phyloP scores from a whole-genome alignment of 2,329 filamentous ascomycete genomes.

The Penicillium hesseltinei region DNA sequence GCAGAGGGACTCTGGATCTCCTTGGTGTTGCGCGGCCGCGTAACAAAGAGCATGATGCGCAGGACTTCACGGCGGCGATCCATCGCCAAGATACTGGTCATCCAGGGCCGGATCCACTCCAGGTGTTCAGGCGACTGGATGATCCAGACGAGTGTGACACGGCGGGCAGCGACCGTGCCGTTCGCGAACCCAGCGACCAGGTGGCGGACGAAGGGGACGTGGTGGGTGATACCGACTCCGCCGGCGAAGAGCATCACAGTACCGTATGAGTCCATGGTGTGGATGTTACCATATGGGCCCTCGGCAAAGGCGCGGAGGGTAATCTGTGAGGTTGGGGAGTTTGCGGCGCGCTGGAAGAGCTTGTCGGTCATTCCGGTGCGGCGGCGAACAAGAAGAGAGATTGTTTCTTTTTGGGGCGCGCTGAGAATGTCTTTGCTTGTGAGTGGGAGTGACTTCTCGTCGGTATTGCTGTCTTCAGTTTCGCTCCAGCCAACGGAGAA shows the following conservation, averaged over 20 bases:
- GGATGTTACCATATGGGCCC: slow-evolving; percentile 82
- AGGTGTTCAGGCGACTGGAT: slow-evolving; percentile 85
- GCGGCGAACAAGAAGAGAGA: slow-evolving; percentile 83
- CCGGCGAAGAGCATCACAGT: slow-evolving; percentile 88
- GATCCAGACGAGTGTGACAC: slow-evolving; percentile 85
- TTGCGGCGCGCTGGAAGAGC: slow-evolving; percentile 68
- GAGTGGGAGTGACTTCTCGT: slow-evolving; percentile 46
- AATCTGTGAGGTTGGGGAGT: slow-evolving; percentile 54
- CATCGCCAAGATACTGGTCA: slow-evolving; percentile 73
- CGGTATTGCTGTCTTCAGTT: slow-evolving; percentile 48
- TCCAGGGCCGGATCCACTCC: slow-evolving; percentile 90
- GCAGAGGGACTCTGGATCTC: slow-evolving; percentile 73
- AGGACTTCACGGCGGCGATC: slow-evolving; percentile 78
- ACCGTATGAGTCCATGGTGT: slow-evolving; percentile 87
- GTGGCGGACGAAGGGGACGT: slow-evolving; percentile 81
- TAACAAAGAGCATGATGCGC: slow-evolving; percentile 85
- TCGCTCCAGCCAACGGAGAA: slow-evolving; percentile 77
- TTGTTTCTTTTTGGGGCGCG: slow-evolving; percentile 51
- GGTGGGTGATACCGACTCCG: slow-evolving; percentile 92
- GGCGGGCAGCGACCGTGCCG: slow-evolving; percentile 74
- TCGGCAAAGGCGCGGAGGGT: slow-evolving; percentile 74
- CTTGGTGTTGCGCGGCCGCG: slow-evolving; percentile 76
- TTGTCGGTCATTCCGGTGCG: slow-evolving; percentile 84
- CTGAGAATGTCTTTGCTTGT: slow-evolving; percentile 53
- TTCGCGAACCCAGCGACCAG: slow-evolving; percentile 67